These are phyloP conservation scores for Globisporangium takayamanum DNA, from an alignment of 352 stramenopile genomes.

Conservation along the genomic window DNA sequence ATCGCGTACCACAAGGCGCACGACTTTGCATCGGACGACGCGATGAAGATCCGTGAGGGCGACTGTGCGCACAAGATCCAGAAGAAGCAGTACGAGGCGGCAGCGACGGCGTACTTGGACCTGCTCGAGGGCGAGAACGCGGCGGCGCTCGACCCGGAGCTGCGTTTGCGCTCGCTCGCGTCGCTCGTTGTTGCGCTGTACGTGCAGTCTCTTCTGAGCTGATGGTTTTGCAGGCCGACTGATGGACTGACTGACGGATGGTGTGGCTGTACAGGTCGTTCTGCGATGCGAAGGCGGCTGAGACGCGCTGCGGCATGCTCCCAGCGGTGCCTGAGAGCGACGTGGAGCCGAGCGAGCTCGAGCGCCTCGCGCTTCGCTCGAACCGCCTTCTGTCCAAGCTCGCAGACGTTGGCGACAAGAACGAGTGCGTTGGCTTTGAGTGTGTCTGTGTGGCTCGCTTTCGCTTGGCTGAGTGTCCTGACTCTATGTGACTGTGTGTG, in stretches of 20 bases:
- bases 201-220: conserved; percentile 10
- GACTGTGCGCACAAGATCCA: conserved; percentile 77
- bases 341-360: conserved; percentile 53
- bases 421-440: conserved; percentile 42
- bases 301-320: conserved; percentile 58
- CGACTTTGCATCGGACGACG: conserved; percentile 48
- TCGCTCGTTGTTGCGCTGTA: conserved; percentile 74
- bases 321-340: conserved; percentile 46
- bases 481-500: conserved; percentile 3
- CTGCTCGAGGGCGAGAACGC: conserved; percentile 62
- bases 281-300: conserved; percentile 58
- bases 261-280: conserved; percentile 39
- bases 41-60: conserved; percentile 72
- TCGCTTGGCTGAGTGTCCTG: not conserved
- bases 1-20: conserved; percentile 42
- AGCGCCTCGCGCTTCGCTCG: conserved; percentile 53
- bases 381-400: conserved; percentile 60
- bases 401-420: conserved; percentile 55
- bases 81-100: conserved; percentile 66
- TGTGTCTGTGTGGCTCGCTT: not conserved
- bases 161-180: conserved; percentile 68
- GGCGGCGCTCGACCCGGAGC: conserved; percentile 50
- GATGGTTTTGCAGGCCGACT: conserved; percentile 1
- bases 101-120: conserved; percentile 55
- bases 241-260: conserved; percentile 1